Conservation (phyloP, 805 yeast species). For the Yarrowia sp. region DNA sequence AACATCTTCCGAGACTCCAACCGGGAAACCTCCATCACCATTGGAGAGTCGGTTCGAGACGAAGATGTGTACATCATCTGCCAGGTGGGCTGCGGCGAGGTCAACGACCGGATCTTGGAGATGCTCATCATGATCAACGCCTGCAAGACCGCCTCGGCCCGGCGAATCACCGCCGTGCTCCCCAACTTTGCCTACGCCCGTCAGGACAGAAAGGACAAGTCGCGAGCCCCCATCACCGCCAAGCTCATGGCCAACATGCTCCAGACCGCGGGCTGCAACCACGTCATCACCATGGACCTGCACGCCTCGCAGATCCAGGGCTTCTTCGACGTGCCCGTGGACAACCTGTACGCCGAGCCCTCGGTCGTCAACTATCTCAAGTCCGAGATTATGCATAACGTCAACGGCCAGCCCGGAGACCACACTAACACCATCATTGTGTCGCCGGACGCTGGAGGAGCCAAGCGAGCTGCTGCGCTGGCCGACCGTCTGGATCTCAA, state of each 20-base stretch:
- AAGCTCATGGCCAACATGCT: slow-evolving; percentile 91
- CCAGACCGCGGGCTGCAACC: slow-evolving; percentile 95
- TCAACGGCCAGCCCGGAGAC: slow-evolving; percentile 49
- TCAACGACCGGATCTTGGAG: slow-evolving; percentile 89
- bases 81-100: slow-evolving; percentile 85
- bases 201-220: slow-evolving; percentile 95
- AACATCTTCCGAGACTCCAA: slow-evolving; percentile 85
- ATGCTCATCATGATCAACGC: slow-evolving; percentile 90
- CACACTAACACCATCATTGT: slow-evolving; percentile 74
- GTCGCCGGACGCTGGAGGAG: slow-evolving; percentile 99
- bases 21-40: slow-evolving; percentile 83
- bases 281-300: slow-evolving; percentile 95
- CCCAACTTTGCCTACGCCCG: slow-evolving; percentile 98
- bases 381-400: slow-evolving; percentile 54
- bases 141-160: slow-evolving; percentile 91
- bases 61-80: slow-evolving; percentile 63
- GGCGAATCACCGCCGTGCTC: slow-evolving; percentile 91
- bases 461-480: slow-evolving; percentile 93
- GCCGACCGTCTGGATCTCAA: slow-evolving; percentile 95
- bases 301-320: slow-evolving; percentile 99
- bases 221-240: slow-evolving; percentile 96
- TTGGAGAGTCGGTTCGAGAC: slow-evolving; percentile 90
- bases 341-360: slow-evolving; percentile 95
- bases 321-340: slow-evolving; percentile 94
- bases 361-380: slow-evolving; percentile 83